Base-by-base conservation (phyloP, 768 basidiomycete genomes). In the Porpolomopsis calyptriformis region DNA sequence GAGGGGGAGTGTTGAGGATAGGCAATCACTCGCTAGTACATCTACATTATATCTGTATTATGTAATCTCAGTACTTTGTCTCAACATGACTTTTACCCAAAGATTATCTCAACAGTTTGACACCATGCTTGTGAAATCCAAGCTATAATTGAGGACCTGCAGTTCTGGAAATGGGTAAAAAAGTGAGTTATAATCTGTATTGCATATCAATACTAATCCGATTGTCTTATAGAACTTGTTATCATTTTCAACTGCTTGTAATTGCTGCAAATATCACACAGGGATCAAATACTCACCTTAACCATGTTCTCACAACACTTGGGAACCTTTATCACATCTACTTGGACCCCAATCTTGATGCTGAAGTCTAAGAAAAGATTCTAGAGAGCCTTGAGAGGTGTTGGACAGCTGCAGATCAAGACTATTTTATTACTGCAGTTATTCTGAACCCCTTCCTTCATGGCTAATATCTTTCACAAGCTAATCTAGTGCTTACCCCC, bases 351-450 rank as follows among this genome's bases (percentile, higher is more conserved):
- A 23, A 29, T 22, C 46, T 47, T 19, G 24, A 43, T 16, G 16
- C 29, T 25, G 63, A 56, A 5, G 57, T 65, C 34, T 50, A 60
- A 1, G 39, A 52, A 1, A 40, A 40, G 38, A 25, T 53, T 22
- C 33, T 51, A 12, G 36, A 36, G 7, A 53, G 50, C 39, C 46
- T 62, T 12, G 60, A 66, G 38, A 40, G 20, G 2, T 50, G 52
- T 7, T 66, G 64, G 64, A 19, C 41, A 19, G 54, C 57, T 24
- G 29, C 50, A 27, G 62, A 65, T 46, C 59, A 64, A 47, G 62
- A 61, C 26, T 42, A 57, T 4, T 63, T 61, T 40, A 57, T 65
- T 45, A 52, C 56, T 10, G 52, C 60, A 8, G 50, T 61, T 7
- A 54, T 66, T 37, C 31, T 60, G 8, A 59, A 64, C 47, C 60